Evolutionary conservation across 306 rosid genomes (phyloP).

Genomic region (Rosa multiflora): DNA sequence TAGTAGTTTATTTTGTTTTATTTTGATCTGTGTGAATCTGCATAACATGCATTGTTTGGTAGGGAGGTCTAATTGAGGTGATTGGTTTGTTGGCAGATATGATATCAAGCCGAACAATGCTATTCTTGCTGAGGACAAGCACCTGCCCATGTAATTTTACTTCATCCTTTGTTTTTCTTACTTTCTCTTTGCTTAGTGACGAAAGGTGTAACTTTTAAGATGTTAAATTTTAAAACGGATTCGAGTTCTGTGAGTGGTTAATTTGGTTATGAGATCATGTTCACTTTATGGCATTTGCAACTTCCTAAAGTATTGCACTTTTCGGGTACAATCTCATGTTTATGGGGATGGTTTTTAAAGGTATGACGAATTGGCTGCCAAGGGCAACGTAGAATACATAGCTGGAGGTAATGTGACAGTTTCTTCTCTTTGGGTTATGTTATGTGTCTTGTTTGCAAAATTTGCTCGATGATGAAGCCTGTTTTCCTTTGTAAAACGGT

Average conservation of each 20-base stretch:
- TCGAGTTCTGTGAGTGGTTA: neutral
- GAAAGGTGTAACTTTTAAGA: neutral
- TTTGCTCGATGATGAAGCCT: neutral
- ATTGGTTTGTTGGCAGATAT: constrained; percentile 46
- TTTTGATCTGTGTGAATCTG: neutral
- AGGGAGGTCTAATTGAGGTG: neutral
- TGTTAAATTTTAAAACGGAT: neutral
- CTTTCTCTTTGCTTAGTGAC: neutral
- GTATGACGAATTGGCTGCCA: constrained; percentile 70
- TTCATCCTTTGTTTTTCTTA: neutral
- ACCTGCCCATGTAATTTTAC: constrained; percentile 68
- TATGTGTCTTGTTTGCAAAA: neutral
- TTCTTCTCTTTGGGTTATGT: neutral
- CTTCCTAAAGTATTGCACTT: neutral
- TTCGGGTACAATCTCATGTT: neutral
- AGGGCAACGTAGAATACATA: constrained; percentile 71
- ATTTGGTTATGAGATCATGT: neutral
- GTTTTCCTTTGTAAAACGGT: neutral
- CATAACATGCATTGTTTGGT: neutral
- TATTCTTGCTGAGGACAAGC: constrained; percentile 90
- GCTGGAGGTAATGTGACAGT: constrained; percentile 78
- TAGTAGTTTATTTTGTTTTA: neutral
- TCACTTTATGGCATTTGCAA: neutral
- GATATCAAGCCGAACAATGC: constrained; percentile 75
- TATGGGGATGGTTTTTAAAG: constrained; percentile 33